Percentiles rank a stretch among this genome's conserved stretches.
Conservation (phyloP, 2,329 filamentous ascomycete genomes). For the Macrophomina pseudophaseolina region DNA sequence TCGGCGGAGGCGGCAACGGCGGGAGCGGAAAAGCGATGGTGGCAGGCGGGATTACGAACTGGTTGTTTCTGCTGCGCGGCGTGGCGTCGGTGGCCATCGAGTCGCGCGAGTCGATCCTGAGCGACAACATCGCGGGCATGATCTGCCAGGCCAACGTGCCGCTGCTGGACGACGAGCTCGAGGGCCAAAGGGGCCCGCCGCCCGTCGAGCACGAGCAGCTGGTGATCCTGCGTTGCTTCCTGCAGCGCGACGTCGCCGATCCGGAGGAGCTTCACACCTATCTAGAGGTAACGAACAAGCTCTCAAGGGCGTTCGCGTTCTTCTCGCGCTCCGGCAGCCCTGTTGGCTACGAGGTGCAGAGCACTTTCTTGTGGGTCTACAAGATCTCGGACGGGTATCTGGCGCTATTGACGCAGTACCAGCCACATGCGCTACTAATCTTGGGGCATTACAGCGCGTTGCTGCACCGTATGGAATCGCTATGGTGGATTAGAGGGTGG, state of each 20-base stretch:
- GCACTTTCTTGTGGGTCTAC: conserved; percentile 10
- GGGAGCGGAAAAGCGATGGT: too few species aligned
- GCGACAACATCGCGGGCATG: conserved; percentile 18
- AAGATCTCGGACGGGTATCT: conserved; percentile 11
- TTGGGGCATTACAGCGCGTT: conserved; percentile 13
- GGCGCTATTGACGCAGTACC: background rate
- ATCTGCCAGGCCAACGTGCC: conserved; percentile 1
- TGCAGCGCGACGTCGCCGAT: conserved; percentile 9
- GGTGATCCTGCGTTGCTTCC: conserved; percentile 24
- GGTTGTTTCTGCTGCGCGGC: conserved; percentile 17
- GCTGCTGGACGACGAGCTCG: conserved; percentile 1
- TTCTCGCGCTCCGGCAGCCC: background rate
- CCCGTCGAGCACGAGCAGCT: conserved; percentile 40
- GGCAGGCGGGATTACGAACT: background rate
- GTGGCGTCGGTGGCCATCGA: background rate
- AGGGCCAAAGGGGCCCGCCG: conserved; percentile 27
- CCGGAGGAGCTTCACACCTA: background rate
- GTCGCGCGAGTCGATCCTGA: conserved; percentile 12
- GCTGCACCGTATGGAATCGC: conserved; percentile 6
- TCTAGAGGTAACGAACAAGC: conserved; percentile 9
- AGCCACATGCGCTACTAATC: conserved; percentile 8
- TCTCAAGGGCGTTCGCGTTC: background rate
- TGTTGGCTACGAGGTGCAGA: background rate
- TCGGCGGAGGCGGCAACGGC: background rate
- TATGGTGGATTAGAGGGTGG: conserved; percentile 24